Evolutionary conservation across 768 basidiomycete species (phyloP), one percentile per base, ranked within the genome.

Genomic region (Lactifluus volemus): DNA sequence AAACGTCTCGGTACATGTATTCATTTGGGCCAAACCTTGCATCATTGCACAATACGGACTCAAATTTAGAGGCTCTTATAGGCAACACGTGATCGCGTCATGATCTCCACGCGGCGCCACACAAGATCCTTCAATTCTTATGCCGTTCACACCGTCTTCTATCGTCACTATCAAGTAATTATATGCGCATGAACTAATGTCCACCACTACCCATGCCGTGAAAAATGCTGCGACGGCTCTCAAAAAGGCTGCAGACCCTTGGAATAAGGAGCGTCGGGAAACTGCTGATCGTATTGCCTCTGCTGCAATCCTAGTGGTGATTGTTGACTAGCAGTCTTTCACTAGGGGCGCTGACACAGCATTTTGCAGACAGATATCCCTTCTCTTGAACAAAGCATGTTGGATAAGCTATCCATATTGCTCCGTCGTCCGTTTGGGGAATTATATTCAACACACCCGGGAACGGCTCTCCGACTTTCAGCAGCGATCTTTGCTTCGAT

Each of bases 231-330:
- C 59, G 1, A 21, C 51, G 3, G 58, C 59, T 36, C 56, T 66
- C 25, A 66, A 61, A 60, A 65, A 61, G 19, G 63, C 63, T 41
- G 55, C 65, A 19, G 65, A 52, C n/a, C 65, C 65, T 5, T 64
- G 65, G 65, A 64, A 50, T 30, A 61, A 66, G 38, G 65, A 66
- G 19, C 49, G 25, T 15, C 50, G 59, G 42, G 56, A 58, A 44
- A 61, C 48, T 9, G 63, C 63, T 12, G 64, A 54, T 7, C 60
- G 52, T 42, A 42, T 65, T 12, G 52, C 34, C 38, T 48, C 64
- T 12, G 61, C 52, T 19, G 64, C 53, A 3, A 54, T 58, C 25
- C 32, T 41, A 2, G 38, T 65, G 49, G 64, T 65, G 52, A 64
- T 64, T 47, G 36, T 55, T 45, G 32, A 50, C 15, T 15, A 44